Conservation (phyloP, 192 early-diverging fungal species). For the Entomortierella lignicola region DNA sequence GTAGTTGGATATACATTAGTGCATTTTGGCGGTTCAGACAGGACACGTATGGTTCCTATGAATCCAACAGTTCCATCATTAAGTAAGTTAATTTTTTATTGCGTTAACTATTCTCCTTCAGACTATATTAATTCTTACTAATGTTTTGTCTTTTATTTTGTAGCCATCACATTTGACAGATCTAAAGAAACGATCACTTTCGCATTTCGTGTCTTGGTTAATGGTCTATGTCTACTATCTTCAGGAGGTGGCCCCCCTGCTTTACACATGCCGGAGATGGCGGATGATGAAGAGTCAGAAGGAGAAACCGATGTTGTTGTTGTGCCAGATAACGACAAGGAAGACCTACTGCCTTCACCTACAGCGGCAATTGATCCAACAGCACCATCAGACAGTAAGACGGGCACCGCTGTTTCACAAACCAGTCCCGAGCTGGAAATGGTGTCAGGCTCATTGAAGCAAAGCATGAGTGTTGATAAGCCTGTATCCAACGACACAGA, state of each 20-base stretch:
- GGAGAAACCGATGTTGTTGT: slow-evolving; percentile 30
- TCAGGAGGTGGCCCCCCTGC: slow-evolving; percentile 49
- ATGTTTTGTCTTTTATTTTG: neutral
- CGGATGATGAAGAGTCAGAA: slow-evolving; percentile 46
- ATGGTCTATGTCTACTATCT: slow-evolving; percentile 38
- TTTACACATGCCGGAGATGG: slow-evolving; percentile 49
- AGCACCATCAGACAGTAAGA: neutral
- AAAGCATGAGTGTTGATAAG: neutral
- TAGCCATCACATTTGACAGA: slow-evolving; percentile 35
- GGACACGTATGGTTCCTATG: slow-evolving; percentile 52
- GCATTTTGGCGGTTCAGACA: slow-evolving; percentile 46
- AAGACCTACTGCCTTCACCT: slow-evolving; percentile 10
- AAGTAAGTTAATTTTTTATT: slow-evolving; percentile 18
- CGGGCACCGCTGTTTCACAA: neutral
- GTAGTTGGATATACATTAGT: slow-evolving; percentile 48
- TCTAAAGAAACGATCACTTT: slow-evolving; percentile 28
- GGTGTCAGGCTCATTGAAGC: neutral
- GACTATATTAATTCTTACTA: neutral
- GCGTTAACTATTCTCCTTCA: neutral
- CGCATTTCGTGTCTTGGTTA: slow-evolving; percentile 39
- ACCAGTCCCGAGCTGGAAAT: neutral
- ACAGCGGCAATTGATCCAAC: neutral
- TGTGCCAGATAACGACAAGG: slow-evolving; percentile 31
- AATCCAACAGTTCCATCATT: slow-evolving; percentile 50
- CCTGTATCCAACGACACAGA: neutral